Conservation (phyloP, 306 rosid genomes). For the Citrullus mucosospermus region DNA sequence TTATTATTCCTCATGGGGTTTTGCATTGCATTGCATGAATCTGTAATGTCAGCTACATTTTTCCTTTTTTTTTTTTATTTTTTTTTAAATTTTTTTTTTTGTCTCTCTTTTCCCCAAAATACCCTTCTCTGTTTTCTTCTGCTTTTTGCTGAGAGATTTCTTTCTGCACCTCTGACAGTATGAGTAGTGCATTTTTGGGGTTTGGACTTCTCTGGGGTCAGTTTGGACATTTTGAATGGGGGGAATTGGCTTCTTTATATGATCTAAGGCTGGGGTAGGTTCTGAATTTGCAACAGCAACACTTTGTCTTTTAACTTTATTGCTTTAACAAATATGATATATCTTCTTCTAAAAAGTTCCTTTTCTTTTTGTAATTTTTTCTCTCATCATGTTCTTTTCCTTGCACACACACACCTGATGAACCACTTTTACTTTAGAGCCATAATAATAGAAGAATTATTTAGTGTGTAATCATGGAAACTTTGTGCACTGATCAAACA, state of each 20-base stretch:
- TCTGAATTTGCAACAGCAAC: not conserved
- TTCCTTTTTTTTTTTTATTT: not conserved
- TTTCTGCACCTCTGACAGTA: not conserved
- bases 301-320: not conserved
- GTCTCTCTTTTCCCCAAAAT: not conserved
- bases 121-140: not conserved
- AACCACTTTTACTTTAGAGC: not conserved
- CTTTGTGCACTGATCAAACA: not conserved
- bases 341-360: not conserved
- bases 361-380: not conserved
- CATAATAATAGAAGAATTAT: not conserved
- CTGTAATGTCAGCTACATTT: not conserved
- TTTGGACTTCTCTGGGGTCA: constrained; percentile 5
- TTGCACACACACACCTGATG: not conserved
- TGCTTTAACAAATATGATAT: not conserved
- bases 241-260: not conserved
- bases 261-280: not conserved
- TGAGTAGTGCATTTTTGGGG: not conserved
- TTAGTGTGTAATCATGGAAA: not conserved
- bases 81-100: not conserved
- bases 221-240: not conserved
- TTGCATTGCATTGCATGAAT: constrained; percentile 1
- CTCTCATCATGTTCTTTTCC: not conserved
- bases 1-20: not conserved
- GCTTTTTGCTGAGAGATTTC: not conserved